A percentile compares a stretch with the other conserved stretches of the same genome.
These are phyloP conservation scores for Rhodotorula mucilaginosa DNA, from an alignment of 1,284 basidiomycete genomes.

Conservation along the genomic window DNA sequence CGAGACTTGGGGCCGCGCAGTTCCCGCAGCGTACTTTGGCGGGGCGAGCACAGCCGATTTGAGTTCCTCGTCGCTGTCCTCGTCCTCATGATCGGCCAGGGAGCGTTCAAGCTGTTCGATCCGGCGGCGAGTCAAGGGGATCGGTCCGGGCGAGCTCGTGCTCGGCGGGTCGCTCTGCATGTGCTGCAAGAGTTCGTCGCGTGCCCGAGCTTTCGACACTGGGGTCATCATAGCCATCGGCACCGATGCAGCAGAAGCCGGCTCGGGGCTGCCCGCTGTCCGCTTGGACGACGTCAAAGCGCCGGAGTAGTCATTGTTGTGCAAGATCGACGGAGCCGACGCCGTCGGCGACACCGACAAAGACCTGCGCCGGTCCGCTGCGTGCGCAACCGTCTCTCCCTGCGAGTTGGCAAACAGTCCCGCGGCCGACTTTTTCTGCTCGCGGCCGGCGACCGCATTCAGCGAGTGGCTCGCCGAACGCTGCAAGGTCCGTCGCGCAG, in stretches of 20 bases:
- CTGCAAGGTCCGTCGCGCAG: not conserved
- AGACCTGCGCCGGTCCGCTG: not conserved
- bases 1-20: not conserved
- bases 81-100: not conserved
- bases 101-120: conserved; percentile 17
- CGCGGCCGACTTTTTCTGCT: not conserved
- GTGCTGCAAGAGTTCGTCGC: conserved; percentile 33
- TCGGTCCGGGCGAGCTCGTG: conserved; percentile 19
- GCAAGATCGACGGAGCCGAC: not conserved
- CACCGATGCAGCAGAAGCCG: not conserved
- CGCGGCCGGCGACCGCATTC: conserved; percentile 4
- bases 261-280: too few species aligned
- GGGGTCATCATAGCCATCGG: conserved; percentile 3
- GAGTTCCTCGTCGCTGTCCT: conserved; percentile 2
- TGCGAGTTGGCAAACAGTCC: not conserved
- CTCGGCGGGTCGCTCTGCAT: conserved; percentile 38
- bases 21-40: not conserved
- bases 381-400: conserved; percentile 11
- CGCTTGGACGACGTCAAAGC: too few species aligned
- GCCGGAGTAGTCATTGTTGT: too few species aligned
- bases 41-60: not conserved
- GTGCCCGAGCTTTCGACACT: conserved; percentile 3
- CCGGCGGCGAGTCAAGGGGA: conserved; percentile 13
- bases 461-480: conserved; percentile 13
- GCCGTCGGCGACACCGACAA: not conserved